Conservation (phyloP, 2,329 filamentous ascomycete genomes). For the Sclerotinia subarctica region DNA sequence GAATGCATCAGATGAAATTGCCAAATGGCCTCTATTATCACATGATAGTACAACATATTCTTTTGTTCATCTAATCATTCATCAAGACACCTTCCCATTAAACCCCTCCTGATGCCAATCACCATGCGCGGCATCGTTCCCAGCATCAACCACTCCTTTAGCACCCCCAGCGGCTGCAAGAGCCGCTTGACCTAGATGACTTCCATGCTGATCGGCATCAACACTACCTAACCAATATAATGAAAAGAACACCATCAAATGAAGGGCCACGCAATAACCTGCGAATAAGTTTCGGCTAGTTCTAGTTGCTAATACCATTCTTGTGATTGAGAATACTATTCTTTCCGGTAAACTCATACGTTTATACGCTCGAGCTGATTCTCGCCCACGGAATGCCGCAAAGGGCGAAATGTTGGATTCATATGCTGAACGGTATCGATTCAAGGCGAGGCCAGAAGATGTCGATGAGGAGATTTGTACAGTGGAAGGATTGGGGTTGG, state of each 20-base stretch:
- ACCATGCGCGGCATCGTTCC: constrained; percentile 43
- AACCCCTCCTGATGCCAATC: constrained; percentile 60
- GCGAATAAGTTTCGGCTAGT: constrained; percentile 93
- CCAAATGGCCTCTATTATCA: constrained; percentile 27
- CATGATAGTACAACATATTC: constrained; percentile 32
- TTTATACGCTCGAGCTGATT: constrained; percentile 85
- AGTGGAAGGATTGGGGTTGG: constrained; percentile 73
- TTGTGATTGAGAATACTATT: constrained; percentile 83
- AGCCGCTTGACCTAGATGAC: constrained; percentile 40
- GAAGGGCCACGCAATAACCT: constrained; percentile 82
- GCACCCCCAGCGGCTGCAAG: constrained; percentile 45
- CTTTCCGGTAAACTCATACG: constrained; percentile 91
- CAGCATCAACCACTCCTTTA: constrained; percentile 41
- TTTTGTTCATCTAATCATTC: not conserved
- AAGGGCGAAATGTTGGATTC: constrained; percentile 95
- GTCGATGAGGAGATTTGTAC: constrained; percentile 59
- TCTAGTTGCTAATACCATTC: constrained; percentile 85
- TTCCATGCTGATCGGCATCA: constrained; percentile 54
- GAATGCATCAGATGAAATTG: constrained; percentile 14
- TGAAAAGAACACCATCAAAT: constrained; percentile 81
- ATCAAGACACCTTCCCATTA: constrained; percentile 33
- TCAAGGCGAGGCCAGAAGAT: constrained; percentile 64
- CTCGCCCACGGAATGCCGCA: constrained; percentile 89
- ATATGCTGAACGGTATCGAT: constrained; percentile 88
- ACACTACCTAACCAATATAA: constrained; percentile 77